A percentile compares a stretch with the other conserved stretches of the same genome.
phyloP scores from a whole-genome alignment of 2,329 filamentous ascomycete species.

The Neoascochyta sp. region DNA sequence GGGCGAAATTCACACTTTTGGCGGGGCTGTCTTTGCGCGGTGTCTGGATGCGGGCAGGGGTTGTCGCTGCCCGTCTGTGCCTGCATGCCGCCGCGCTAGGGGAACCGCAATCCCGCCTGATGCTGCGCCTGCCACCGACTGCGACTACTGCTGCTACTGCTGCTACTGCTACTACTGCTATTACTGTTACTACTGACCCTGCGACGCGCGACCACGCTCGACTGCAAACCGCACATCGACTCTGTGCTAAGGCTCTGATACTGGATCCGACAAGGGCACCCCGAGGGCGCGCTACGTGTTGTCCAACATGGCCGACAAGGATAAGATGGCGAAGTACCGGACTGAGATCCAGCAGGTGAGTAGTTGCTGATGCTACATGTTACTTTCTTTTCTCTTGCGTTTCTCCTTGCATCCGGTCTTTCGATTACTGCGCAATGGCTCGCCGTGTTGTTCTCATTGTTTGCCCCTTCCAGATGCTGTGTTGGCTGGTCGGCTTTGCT shows the following conservation, averaged over 20 bases:
- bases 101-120: conserved; percentile 15
- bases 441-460: neutral
- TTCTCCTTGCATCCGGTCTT: neutral
- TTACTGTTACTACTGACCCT: conserved; percentile 1
- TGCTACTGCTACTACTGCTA: no score
- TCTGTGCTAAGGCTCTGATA: conserved; percentile 1
- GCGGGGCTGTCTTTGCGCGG: conserved; percentile 14
- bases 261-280: no score
- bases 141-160: no score
- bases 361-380: no score
- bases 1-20: conserved; percentile 15
- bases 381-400: conserved; percentile 1
- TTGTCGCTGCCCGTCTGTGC: no score
- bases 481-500: no score
- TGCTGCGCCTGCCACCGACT: conserved; percentile 9
- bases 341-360: conserved; percentile 97
- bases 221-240: no score
- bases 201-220: no score
- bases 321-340: conserved; percentile 80
- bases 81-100: conserved; percentile 19
- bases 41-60: conserved; percentile 21
- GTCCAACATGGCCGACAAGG: conserved; percentile 65
- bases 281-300: no score
- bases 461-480: no score
- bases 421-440: neutral